Evolutionary conservation across 2,329 filamentous ascomycete species (phyloP).

Genomic region (Coleophoma eucalyptorum): DNA sequence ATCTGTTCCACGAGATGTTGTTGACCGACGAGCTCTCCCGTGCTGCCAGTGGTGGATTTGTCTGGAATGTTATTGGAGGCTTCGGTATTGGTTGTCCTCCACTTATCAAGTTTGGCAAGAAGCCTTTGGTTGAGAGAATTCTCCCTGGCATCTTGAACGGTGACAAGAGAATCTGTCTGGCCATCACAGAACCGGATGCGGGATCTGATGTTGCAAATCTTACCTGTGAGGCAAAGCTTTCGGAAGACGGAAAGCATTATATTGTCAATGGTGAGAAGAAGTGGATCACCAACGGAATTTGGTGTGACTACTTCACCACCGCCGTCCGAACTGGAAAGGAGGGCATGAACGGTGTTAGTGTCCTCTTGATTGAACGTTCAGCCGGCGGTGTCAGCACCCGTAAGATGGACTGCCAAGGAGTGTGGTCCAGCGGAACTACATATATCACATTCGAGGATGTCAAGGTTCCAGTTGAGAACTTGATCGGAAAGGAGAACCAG

Average conservation of each 20-base stretch:
- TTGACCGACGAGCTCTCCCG: constrained; percentile 93
- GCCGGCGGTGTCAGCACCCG: constrained; percentile 84
- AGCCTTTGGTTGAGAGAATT: constrained; percentile 80
- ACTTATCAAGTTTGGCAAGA: constrained; percentile 85
- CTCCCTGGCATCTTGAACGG: constrained; percentile 83
- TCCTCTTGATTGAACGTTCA: constrained; percentile 87
- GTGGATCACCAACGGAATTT: constrained; percentile 98
- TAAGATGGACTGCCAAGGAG: constrained; percentile 97
- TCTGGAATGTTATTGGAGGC: constrained; percentile 97
- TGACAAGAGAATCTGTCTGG: constrained; percentile 95
- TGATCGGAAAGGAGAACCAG: constrained; percentile 96
- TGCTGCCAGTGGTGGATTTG: constrained; percentile 82
- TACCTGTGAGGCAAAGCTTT: constrained; percentile 92
- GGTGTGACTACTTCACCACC: constrained; percentile 96
- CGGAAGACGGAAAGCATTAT: constrained; percentile 95
- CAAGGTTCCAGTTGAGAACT: constrained; percentile 98
- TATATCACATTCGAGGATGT: constrained; percentile 99
- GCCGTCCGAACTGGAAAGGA: constrained; percentile 82
- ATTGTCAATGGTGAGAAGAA: constrained; percentile 99
- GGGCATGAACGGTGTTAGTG: constrained; percentile 91
- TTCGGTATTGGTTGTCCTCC: constrained; percentile 94
- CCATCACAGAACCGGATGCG: constrained; percentile 95
- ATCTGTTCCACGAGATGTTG: constrained; percentile 96
- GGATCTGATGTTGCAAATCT: constrained; percentile 94
- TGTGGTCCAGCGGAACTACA: constrained; percentile 91